Base-by-base conservation (phyloP, 2,329 filamentous ascomycete species). In the Aspergillus hiratsukae region DNA sequence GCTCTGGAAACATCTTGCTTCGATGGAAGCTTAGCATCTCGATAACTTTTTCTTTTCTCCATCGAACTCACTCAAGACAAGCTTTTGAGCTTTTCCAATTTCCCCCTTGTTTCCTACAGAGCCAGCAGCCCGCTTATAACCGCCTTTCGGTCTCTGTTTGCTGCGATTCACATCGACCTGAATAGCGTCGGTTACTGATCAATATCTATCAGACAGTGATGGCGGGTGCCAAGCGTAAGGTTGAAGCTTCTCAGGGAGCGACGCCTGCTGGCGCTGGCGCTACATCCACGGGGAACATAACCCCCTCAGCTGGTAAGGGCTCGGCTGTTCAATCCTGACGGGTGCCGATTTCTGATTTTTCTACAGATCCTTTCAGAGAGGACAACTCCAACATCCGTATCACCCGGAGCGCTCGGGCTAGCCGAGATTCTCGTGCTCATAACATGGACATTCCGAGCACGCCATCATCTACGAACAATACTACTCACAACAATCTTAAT, bases 161-260 rank as follows among this genome's bases (percentile, higher is more conserved):
- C 45, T 46, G 54, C 54, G 28, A 48, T 31, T 51, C 31, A 37
- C 14, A 37, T 37, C 17, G 3, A 37, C 3, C 7, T 37, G 31
- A n/a, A 50, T 49, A 35, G 19, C 31, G 57, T 57, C 51, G 31
- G 50, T 46, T 55, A 58, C 51, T 45, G 48, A 51, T 35, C 40
- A 31, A 48, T 52, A 28, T 51, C 49, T 53, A 66, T 61, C 64
- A 64, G 59, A 61, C 60, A 65, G 63, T 61, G 55, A 75, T 75
- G 72, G 70, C 69, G 60, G 72, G 71, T 58, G 66, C 67, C 59
- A 72, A 69, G 61, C 70, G 71, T 58, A 72, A 68, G 55, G 59
- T 65, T 51, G 66, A 67, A 51, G 64, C 67, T 46, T 53, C 65
- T 52, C 62, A 63, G 49, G 65, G 61, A 46, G 53, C 62, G 43